phyloP scores from a whole-genome alignment of 768 basidiomycete species.

The Botryobasidium botryosum region DNA sequence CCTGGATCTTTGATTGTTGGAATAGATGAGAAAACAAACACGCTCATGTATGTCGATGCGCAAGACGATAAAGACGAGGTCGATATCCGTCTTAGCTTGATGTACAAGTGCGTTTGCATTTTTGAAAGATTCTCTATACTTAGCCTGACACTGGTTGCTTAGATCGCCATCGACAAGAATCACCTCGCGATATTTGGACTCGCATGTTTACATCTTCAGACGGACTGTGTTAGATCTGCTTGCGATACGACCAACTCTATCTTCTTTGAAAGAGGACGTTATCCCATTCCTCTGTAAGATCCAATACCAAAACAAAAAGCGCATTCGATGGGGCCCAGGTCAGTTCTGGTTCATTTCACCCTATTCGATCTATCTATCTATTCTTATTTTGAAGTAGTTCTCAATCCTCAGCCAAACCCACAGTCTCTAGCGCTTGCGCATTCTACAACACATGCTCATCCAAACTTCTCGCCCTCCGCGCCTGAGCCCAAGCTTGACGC shows the following conservation, averaged over 20 bases:
- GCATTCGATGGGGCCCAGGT: not conserved
- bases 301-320: constrained; percentile 31
- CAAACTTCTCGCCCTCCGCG: constrained; percentile 24
- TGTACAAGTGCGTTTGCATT: constrained; percentile 36
- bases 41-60: constrained; percentile 57
- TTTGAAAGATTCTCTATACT: not conserved
- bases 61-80: constrained; percentile 56
- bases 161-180: constrained; percentile 16
- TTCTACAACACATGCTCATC: constrained; percentile 38
- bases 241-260: constrained; percentile 43
- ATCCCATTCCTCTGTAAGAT: constrained; percentile 84
- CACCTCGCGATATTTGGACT: constrained; percentile 42
- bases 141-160: constrained; percentile 1
- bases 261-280: constrained; percentile 80
- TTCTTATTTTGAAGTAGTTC: not conserved
- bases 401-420: constrained; percentile 27
- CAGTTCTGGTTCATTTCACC: constrained; percentile 1
- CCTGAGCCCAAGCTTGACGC: constrained; percentile 1
- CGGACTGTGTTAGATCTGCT: constrained; percentile 55
- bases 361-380: no score
- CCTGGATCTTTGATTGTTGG: constrained; percentile 31
- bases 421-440: constrained; percentile 31
- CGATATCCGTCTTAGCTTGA: constrained; percentile 54
- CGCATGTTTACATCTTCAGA: constrained; percentile 83
- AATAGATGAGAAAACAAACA: constrained; percentile 49